Base-by-base conservation (phyloP, 441 rosid genomes). In the Isatis lusitanica region DNA sequence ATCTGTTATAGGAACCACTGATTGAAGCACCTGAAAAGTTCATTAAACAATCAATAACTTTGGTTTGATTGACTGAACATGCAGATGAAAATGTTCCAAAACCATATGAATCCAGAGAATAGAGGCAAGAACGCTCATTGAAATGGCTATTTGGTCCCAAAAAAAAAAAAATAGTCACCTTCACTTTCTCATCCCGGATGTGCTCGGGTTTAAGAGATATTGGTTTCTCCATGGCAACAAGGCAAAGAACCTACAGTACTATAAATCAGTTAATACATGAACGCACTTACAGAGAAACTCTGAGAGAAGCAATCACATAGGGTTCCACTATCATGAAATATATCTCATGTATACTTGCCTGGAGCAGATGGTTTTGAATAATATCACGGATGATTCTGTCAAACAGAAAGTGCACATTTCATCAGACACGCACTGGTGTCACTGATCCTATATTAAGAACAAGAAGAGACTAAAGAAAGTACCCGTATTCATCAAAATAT, bases 401-500 rank as follows among this genome's bases (percentile, higher is more conserved):
- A 51, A 73, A 68, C 75, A 88, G 61, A 63, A 69, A 53, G 64
- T 35, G 50, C 13, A 40, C 47, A 68, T 65, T 31, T 48, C 61
- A 70, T 66, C 24, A 68, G 62, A 55, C 39, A 59, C 31, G 43
- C 17, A 12, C 26, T 57, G 39, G 47, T 15, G 18, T 16, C 33
- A 77, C 63, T 53, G 33, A 30, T 59, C 11, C 10, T 30, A 31
- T 8, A 42, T 0, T 15, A 48, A 64, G 65, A 18, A 24, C 9
- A 38, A 5, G 59, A 61, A 36, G 48, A 71, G 11, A 47, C 33
- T 5, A 58, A 57, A 47, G 36, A 50, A 63, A 51, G 44, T 12
- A 94, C 99, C 99, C 98, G 8, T 95, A 95, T 90, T 95, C 93
- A 83, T 95, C 95, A 74, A 95, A 95, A 81, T 95, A 95, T 79